Evolutionary conservation across 2,329 filamentous ascomycete species (phyloP), one percentile per base, ranked within the genome.

Genomic region (Fusarium veterinarium): DNA sequence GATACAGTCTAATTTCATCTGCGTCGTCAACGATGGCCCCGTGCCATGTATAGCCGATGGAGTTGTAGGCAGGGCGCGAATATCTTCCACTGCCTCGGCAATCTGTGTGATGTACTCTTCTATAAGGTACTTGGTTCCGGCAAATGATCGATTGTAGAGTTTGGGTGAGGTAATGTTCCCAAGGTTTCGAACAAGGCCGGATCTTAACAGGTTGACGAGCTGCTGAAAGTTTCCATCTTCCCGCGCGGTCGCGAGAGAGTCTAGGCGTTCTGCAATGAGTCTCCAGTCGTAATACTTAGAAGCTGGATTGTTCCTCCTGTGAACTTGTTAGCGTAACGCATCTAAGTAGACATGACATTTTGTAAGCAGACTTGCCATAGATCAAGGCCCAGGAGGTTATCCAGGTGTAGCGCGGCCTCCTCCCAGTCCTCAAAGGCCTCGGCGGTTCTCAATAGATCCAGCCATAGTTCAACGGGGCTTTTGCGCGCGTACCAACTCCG

Each of bases 31-130:
- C 79, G 80, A 76, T 76, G 76, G 79, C 5, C 77, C 81, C 35
- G 75, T 81, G n/a, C 80, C 80, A 67, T 83, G 81, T 19, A 75
- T 45, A 38, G 75, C 72, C 0, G 75, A 83, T 0, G 86, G 84
- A 23, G 85, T 86, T 0, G 89, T 91, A 25, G 92, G 90, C 58
- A 94, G 86, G 25, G 80, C 84, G 33, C 91, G 91, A 41, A 98
- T 91, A 77, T 95, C 91, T 68, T 93, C 89, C 60, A 97, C 90
- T 4, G 93, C 92, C 65, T 92, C 89, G n/a, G 92, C 92, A 40
- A 97, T 91, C 78, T 95, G 91, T 2, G 91, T 91, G 69, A 97
- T 91, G 79, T 98, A 98, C 81, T 97, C 93, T 79, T 97, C 95
- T 69, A 98, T 97, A 52, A 97, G 84, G 59, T 93, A 89, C 80